Evolutionary conservation across 2,329 filamentous ascomycete genomes (phyloP).

Genomic region (Botrytis deweyae): DNA sequence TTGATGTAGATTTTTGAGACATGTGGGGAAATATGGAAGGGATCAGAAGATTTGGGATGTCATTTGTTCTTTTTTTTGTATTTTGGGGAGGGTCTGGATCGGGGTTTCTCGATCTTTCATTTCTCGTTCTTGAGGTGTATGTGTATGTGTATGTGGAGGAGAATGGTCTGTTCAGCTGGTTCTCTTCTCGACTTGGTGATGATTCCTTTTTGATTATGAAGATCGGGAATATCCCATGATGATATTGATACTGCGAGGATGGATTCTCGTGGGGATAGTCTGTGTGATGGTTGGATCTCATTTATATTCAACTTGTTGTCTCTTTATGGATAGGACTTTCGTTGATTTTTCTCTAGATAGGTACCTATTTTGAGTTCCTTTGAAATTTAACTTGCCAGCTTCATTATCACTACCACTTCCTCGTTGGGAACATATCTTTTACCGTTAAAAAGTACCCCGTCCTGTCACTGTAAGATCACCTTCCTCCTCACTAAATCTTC

Average conservation of each 20-base stretch:
- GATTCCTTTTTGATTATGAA: too few relatives aligned
- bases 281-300: too few relatives aligned
- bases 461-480: neutral
- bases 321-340: too few relatives aligned
- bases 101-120: neutral
- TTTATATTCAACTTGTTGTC: too few relatives aligned
- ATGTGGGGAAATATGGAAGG: too few relatives aligned
- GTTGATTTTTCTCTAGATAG: too few relatives aligned
- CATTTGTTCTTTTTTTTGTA: neutral
- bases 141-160: neutral
- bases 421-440: neutral
- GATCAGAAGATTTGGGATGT: neutral
- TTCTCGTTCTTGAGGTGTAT: neutral
- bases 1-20: neutral
- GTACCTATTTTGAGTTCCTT: too few relatives aligned
- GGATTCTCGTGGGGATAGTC: too few relatives aligned
- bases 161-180: rapidly evolving
- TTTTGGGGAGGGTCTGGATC: neutral
- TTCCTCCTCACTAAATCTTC: neutral
- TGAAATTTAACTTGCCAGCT: too few relatives aligned
- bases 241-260: too few relatives aligned
- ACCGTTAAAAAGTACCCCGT: neutral
- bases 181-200: neutral
- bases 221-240: too few relatives aligned
- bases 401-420: too few relatives aligned